These are phyloP conservation scores for Inonotus obliquus DNA, from an alignment of 1,284 basidiomycete species.

Conservation along the genomic window DNA sequence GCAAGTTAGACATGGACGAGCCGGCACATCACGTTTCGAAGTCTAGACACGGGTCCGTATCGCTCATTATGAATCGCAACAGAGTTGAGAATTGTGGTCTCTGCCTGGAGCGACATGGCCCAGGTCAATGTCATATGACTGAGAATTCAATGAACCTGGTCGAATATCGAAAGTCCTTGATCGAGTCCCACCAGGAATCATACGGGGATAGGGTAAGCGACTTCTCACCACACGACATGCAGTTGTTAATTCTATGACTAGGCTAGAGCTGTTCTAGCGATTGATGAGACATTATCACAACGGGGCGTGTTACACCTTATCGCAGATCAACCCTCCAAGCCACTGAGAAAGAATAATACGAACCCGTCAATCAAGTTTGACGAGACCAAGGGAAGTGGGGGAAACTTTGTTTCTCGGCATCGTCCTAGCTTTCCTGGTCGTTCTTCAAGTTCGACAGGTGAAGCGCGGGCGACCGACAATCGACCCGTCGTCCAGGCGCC, in stretches of 20 bases:
- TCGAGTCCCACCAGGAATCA: constrained; percentile 57
- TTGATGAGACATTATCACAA: constrained; percentile 53
- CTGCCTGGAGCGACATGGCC: constrained; percentile 51
- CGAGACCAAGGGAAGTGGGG: background rate
- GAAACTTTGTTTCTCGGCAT: background rate
- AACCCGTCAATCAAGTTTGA: background rate
- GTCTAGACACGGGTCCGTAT: constrained; percentile 16
- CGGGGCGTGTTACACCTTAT: constrained; percentile 53
- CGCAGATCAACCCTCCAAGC: constrained; percentile 55
- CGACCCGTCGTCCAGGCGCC: background rate
- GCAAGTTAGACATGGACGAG: background rate
- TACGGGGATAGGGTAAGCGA: constrained; percentile 53
- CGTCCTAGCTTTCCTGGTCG: background rate
- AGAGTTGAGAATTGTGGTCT: constrained; percentile 45
- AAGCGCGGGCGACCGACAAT: background rate
- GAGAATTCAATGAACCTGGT: constrained; percentile 58
- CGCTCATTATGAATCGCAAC: constrained; percentile 21
- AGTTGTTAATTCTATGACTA: constrained; percentile 36
- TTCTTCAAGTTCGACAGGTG: background rate
- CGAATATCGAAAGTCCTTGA: constrained; percentile 61
- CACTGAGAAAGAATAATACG: constrained; percentile 19
- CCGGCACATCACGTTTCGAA: constrained; percentile 19
- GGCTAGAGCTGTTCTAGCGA: constrained; percentile 51
- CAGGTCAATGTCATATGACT: constrained; percentile 57
- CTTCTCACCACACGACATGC: background rate